phyloP scores from a whole-genome alignment of 805 yeast genomes.

The Torulaspora microellipsoides region DNA sequence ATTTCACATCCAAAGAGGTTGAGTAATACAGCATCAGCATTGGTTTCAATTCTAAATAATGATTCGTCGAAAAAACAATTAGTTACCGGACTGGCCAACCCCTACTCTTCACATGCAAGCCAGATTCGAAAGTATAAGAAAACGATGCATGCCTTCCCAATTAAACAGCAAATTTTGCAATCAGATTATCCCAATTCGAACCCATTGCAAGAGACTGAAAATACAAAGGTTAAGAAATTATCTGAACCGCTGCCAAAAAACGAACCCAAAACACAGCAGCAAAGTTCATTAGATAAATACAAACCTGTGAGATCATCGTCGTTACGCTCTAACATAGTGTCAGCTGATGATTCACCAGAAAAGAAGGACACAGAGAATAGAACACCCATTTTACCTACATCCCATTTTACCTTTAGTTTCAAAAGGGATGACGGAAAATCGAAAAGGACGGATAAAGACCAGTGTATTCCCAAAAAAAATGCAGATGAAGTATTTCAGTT shows the following conservation, averaged over 20 bases:
- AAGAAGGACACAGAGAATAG: slow-evolving; percentile 2
- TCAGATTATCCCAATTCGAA: slow-evolving; percentile 1
- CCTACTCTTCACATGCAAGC: slow-evolving; percentile 35
- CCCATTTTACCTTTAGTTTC: slow-evolving; percentile 13
- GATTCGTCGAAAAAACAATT: slow-evolving; percentile 15
- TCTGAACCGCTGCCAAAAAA: slow-evolving; percentile 5
- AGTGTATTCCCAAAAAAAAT: neutral
- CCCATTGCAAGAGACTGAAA: slow-evolving; percentile 15
- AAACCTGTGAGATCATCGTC: slow-evolving; percentile 39
- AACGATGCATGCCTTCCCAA: slow-evolving; percentile 4
- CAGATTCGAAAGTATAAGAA: slow-evolving; percentile 16
- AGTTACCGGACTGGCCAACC: slow-evolving; percentile 37
- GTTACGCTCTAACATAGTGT: slow-evolving; percentile 32
- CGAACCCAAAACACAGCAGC: slow-evolving; percentile 7
- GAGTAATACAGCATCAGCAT: slow-evolving; percentile 47
- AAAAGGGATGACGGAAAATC: neutral
- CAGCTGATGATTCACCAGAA: slow-evolving; percentile 17
- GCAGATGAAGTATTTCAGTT: neutral
- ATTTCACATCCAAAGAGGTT: slow-evolving; percentile 26
- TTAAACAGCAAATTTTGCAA: neutral
- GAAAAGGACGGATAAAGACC: slow-evolving; percentile 10
- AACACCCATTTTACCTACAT: slow-evolving; percentile 5
- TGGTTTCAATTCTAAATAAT: slow-evolving; percentile 42
- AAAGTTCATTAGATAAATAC: slow-evolving; percentile 25
- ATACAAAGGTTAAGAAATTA: slow-evolving; percentile 4